Evolutionary conservation across 164 flowering plant species (phyloP), one percentile per base, ranked within the genome.

Genomic region (Berberis thunbergii): DNA sequence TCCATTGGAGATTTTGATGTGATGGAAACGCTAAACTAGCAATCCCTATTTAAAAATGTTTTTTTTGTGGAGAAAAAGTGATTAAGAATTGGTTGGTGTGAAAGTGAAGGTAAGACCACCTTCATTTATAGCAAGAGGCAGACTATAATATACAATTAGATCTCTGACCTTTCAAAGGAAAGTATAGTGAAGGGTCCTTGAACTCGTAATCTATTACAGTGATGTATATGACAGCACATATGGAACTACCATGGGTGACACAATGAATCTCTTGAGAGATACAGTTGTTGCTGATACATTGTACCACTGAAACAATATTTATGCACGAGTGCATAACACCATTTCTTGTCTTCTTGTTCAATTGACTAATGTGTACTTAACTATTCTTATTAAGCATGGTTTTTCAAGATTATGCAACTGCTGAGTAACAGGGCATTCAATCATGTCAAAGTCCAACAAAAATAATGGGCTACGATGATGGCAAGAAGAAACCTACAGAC

Each of bases 291-390:
- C 45, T 44, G 43, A 43, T 65, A 13, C 52, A 59, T 12, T 52
- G n/a, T 7, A 5, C 39, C 43, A 26, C 26, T 26, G 2, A 63
- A 26, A 64, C 4, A 54, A 43, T 45, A 54, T 6, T 41, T 49
- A 43, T 9, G 41, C 71, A 63, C 65, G 62, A 41, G 64, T 56
- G 66, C 10, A 26, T 54, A 53, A 59, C 63, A 67, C 49, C 70
- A 53, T 39, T 50, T 44, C 49, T 52, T 60, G 70, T 67, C 59
- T 39, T 54, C 4, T 54, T 55, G 54, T 40, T 49, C 3, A 12
- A 53, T 58, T 59, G 62, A 7, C 45, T 41, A 57, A 41, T 40
- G 3, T 11, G 44, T 39, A 9, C 43, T 57, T 41, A 57, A 57
- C 7, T 41, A 41, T 26, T 57, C 13, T 52, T 52, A 52, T 11